Base-by-base conservation (phyloP, 768 basidiomycete genomes). In the Leucocoprinus sp. region DNA sequence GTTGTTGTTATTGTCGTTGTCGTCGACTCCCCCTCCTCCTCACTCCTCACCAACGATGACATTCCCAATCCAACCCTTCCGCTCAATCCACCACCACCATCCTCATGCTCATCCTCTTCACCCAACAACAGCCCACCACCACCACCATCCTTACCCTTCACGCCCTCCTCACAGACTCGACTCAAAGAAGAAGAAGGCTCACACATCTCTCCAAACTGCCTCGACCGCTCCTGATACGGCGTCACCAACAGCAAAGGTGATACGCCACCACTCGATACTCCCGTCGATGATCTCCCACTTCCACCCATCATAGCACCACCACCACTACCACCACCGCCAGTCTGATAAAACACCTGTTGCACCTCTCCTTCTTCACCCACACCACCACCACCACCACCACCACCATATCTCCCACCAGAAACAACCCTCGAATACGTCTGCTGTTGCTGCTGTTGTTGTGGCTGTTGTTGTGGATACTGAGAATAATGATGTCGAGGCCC, bases 21-120 rank as follows among this genome's bases (percentile, higher is more conserved):
- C 18, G 29, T 31, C 46, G 41, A 37, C 29, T 26, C 33, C 11
- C 34, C 48, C 28, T 38, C 51, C 23, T 45, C 44, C 41, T 49
- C 43, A 11, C 42, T 49, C 29, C 43, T 47, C 26, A 41, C 39
- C 9, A 71, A 55, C 11, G 76, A 75, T 1, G 71, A 68, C 21
- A 71, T 67, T n/a, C 26, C 21, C 18, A 28, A 21, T 19, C 27
- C 19, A 12, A n/a, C 27, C 41, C 41, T 11, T 18, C 18, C 5
- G 17, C 17, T 42, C 26, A 27, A 42, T 31, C 29, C 21, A 9
- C 37, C 2, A 22, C 29, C 11, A 12, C 15, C 15, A 19, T 18
- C 28, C 9, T 17, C 3, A 26, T 8, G 12, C 9, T 40, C 23
- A 12, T 8, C 21, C 47, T 72, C 80, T 39, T 78, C 79, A 5